Evolutionary conservation across 371 early-diverging fungal species (phyloP).

Genomic region (Mucor indicus): DNA sequence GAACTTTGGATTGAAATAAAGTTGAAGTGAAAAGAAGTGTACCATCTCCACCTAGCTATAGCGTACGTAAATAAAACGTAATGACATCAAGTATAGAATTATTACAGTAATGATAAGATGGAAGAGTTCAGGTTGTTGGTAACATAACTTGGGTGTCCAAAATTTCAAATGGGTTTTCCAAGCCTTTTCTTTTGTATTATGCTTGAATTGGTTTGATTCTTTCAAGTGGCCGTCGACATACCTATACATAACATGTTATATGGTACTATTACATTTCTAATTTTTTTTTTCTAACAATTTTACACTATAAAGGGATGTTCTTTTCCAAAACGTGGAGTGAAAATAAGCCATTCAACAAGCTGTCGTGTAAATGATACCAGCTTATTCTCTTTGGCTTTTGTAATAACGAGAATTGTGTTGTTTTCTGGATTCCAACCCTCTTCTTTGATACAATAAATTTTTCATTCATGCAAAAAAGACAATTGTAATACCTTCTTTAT

Average conservation of each 20-base stretch:
- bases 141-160: slow-evolving; percentile 78
- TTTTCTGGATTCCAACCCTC: slow-evolving; percentile 46
- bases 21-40: slow-evolving; percentile 84
- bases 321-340: slow-evolving; percentile 42
- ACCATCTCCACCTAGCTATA: slow-evolving; percentile 83
- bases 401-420: slow-evolving; percentile 75
- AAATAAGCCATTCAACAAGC: slow-evolving; percentile 74
- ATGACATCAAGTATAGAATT: too few species aligned
- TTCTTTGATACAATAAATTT: too few species aligned
- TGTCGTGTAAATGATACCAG: slow-evolving; percentile 74
- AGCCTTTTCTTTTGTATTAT: slow-evolving; percentile 38
- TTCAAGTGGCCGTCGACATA: slow-evolving; percentile 67
- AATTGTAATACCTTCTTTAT: too few species aligned
- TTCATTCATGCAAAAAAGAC: too few species aligned
- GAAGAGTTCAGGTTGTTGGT: slow-evolving; percentile 60
- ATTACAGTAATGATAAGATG: slow-evolving; percentile 73
- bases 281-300: too few species aligned
- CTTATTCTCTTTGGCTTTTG: slow-evolving; percentile 79
- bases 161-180: slow-evolving; percentile 54
- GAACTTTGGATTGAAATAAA: slow-evolving; percentile 85
- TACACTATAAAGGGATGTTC: slow-evolving; percentile 65
- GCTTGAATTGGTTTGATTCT: slow-evolving; percentile 49
- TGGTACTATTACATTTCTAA: too few species aligned
- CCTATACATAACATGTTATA: too few species aligned
- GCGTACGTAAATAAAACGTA: too few species aligned